A percentile compares a stretch with the other conserved stretches of the same genome.
phyloP scores from a whole-genome alignment of 805 yeast species.

The Cyberlindnera samutprakarnensis region DNA sequence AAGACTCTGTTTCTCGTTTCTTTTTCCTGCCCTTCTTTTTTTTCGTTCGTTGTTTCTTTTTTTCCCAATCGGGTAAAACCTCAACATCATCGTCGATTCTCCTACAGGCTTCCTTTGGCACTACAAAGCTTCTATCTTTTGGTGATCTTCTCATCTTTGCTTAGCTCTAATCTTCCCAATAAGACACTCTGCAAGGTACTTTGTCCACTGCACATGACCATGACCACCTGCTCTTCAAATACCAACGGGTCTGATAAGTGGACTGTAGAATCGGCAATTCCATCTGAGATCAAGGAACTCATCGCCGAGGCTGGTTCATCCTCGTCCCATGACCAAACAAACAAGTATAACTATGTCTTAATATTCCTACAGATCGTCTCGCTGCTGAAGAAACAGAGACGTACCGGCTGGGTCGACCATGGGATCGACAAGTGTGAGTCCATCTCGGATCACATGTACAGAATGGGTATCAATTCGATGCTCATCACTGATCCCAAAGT shows the following conservation, averaged over 20 bases:
- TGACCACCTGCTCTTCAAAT: neutral
- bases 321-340: slow-evolving; percentile 19
- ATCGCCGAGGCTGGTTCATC: slow-evolving; percentile 16
- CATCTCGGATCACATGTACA: slow-evolving; percentile 92
- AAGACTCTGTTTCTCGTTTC: too few species aligned
- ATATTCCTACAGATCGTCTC: slow-evolving; percentile 60
- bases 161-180: too few species aligned
- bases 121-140: too few species aligned
- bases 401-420: slow-evolving; percentile 94
- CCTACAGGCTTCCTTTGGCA: too few species aligned
- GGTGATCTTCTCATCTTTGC: too few species aligned
- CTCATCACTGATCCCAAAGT: slow-evolving; percentile 45
- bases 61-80: too few species aligned
- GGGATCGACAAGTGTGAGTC: slow-evolving; percentile 40
- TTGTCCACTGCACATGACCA: too few species aligned
- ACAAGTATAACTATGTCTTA: slow-evolving; percentile 39
- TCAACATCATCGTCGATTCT: too few species aligned
- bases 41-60: too few species aligned
- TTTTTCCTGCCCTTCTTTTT: too few species aligned
- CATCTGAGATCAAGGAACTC: slow-evolving; percentile 33
- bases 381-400: slow-evolving; percentile 64
- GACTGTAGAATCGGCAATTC: slow-evolving; percentile 50
- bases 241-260: slow-evolving; percentile 23
- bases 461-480: slow-evolving; percentile 83
- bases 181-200: too few species aligned